These are phyloP conservation scores for Populus deltoides DNA, from an alignment of 345 rosid genomes.

Conservation along the genomic window DNA sequence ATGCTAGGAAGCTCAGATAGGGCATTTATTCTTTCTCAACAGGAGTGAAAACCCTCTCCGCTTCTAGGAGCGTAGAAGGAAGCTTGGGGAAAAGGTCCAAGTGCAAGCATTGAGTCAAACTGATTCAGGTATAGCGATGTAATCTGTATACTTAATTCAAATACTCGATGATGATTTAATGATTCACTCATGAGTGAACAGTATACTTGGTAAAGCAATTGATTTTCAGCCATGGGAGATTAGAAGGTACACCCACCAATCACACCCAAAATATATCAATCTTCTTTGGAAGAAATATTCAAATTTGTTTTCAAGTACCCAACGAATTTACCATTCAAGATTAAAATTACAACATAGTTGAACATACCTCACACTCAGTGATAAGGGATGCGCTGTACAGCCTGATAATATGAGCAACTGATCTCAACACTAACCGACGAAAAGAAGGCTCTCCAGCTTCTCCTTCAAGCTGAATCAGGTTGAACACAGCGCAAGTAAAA, in stretches of 20 bases:
- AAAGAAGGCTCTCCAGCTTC: constrained; percentile 94
- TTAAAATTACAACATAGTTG: constrained; percentile 9
- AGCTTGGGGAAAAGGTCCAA: too few relatives aligned
- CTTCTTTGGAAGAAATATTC: background rate
- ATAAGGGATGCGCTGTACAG: constrained; percentile 86
- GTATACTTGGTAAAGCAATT: background rate
- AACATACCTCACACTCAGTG: constrained; percentile 88
- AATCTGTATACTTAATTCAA: background rate
- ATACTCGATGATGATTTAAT: background rate
- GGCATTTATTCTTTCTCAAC: too few relatives aligned
- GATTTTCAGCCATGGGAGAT: background rate
- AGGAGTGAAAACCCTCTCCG: too few relatives aligned
- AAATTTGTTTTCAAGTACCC: background rate
- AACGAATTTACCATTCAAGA: background rate
- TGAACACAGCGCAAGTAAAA: constrained; percentile 18
- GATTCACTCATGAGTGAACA: background rate
- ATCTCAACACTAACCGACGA: constrained; percentile 93
- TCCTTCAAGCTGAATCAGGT: constrained; percentile 70
- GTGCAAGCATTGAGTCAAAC: too few relatives aligned
- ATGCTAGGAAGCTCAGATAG: too few relatives aligned
- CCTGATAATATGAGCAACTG: constrained; percentile 91
- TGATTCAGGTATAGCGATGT: too few relatives aligned
- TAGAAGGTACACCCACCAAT: background rate
- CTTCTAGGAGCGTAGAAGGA: too few relatives aligned
- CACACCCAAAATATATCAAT: background rate